Conservation (phyloP, 768 basidiomycete species). For the Thelephora aurantiotincta region DNA sequence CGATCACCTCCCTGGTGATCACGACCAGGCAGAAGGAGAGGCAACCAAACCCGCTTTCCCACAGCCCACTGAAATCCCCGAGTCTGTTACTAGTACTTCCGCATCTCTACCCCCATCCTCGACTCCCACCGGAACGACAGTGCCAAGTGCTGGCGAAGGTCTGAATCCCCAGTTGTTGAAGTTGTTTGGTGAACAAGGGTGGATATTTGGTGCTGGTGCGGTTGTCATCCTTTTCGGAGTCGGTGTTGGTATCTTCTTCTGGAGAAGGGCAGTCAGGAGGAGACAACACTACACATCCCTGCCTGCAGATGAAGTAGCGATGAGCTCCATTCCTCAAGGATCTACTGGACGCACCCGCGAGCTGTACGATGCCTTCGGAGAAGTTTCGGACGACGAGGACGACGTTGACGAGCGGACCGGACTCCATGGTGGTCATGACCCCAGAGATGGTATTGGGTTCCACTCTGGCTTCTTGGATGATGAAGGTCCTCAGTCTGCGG, state of each 20-base stretch:
- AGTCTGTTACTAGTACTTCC: slow-evolving; percentile 6
- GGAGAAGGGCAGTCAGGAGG: slow-evolving; percentile 40
- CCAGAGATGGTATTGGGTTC: slow-evolving; percentile 32
- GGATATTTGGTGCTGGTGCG: slow-evolving; percentile 85
- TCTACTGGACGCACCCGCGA: slow-evolving; percentile 53
- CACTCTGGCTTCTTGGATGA: slow-evolving; percentile 80
- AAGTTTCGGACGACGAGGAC: slow-evolving; percentile 62
- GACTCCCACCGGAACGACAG: slow-evolving; percentile 22
- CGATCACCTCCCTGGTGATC: slow-evolving; percentile 74
- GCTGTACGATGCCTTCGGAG: slow-evolving; percentile 93
- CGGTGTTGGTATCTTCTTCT: slow-evolving; percentile 64
- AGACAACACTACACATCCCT: slow-evolving; percentile 42
- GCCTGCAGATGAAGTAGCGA: slow-evolving; percentile 57
- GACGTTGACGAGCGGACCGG: slow-evolving; percentile 62
- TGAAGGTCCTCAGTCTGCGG: slow-evolving; percentile 35
- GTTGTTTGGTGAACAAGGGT: slow-evolving; percentile 63
- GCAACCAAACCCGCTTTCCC: slow-evolving; percentile 59
- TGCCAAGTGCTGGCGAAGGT: slow-evolving; percentile 60
- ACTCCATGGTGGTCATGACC: slow-evolving; percentile 26
- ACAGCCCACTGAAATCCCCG: slow-evolving; percentile 10
- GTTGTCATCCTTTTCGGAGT: slow-evolving; percentile 64
- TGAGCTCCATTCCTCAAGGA: slow-evolving; percentile 49
- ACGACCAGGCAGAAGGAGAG: slow-evolving; percentile 68
- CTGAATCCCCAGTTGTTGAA: slow-evolving; percentile 74
- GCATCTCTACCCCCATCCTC: slow-evolving; percentile 4